phyloP scores from a whole-genome alignment of 1,139 yeast species.

The Dujonia santamariae region DNA sequence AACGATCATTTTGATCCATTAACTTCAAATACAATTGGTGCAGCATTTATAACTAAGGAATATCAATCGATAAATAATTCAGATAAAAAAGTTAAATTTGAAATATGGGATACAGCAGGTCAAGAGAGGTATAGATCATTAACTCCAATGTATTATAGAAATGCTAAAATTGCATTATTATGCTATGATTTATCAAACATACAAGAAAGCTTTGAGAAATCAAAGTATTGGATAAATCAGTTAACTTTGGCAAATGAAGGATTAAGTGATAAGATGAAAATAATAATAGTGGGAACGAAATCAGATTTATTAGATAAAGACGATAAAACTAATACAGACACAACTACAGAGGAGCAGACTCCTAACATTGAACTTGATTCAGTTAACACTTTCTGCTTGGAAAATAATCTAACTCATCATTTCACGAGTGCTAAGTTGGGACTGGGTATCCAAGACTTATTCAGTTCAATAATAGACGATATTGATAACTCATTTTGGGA shows the following conservation, averaged over 20 bases:
- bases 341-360: conserved; percentile 1
- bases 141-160: conserved; percentile 50
- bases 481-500: conserved; percentile 38
- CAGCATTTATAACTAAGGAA: conserved; percentile 45
- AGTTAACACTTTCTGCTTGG: conserved; percentile 14
- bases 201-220: conserved; percentile 32
- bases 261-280: conserved; percentile 14
- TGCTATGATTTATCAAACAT: conserved; percentile 36
- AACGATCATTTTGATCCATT: conserved; percentile 33
- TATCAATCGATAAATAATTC: conserved; percentile 15
- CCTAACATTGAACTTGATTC: conserved; percentile 4
- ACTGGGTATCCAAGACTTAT: conserved; percentile 39
- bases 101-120: conserved; percentile 55
- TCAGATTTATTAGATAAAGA: conserved; percentile 15
- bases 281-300: conserved; percentile 38
- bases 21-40: conserved; percentile 47
- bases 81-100: conserved; percentile 29
- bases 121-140: conserved; percentile 47
- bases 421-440: conserved; percentile 50
- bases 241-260: conserved; percentile 26
- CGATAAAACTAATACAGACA: conserved; percentile 2
- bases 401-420: conserved; percentile 18
- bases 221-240: conserved; percentile 46
- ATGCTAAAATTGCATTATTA: conserved; percentile 41
- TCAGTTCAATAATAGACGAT: conserved; percentile 36